phyloP scores from a whole-genome alignment of 305 asterid genomes.

The Fraxinus angustifolia region DNA sequence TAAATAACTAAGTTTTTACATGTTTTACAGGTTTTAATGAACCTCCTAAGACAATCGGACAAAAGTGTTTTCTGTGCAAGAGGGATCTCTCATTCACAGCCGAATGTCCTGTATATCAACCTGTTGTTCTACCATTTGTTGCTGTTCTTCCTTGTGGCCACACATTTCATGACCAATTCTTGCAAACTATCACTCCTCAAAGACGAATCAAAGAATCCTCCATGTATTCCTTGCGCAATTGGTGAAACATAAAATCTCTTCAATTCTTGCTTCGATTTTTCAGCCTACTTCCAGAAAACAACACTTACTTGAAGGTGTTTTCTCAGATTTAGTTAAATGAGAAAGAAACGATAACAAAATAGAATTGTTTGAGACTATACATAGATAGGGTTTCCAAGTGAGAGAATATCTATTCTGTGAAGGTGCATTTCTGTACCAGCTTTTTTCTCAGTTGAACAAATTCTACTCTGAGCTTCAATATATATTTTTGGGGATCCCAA shows the following conservation, averaged over 20 bases:
- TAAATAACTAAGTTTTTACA: not conserved
- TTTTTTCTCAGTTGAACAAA: not conserved
- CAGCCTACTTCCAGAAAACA: not conserved
- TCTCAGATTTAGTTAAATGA: not conserved
- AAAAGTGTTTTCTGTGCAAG: conserved; percentile 60
- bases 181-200: conserved; percentile 63
- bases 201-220: conserved; percentile 50
- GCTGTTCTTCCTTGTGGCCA: conserved; percentile 86
- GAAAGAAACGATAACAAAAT: not conserved
- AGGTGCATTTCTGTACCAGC: not conserved
- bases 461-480: not conserved
- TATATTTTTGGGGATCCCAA: not conserved
- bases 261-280: not conserved
- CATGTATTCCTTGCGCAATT: conserved; percentile 80
- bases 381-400: not conserved
- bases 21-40: conserved; percentile 44
- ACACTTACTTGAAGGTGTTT: not conserved
- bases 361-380: not conserved
- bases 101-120: conserved; percentile 55
- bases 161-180: conserved; percentile 73
- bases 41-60: conserved; percentile 34
- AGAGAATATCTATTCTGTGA: not conserved
- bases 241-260: conserved; percentile 44
- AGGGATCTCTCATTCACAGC: conserved; percentile 61
- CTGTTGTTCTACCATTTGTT: conserved; percentile 44